phyloP scores from a whole-genome alignment of 306 rosid genomes.

The Parietaria judaica region DNA sequence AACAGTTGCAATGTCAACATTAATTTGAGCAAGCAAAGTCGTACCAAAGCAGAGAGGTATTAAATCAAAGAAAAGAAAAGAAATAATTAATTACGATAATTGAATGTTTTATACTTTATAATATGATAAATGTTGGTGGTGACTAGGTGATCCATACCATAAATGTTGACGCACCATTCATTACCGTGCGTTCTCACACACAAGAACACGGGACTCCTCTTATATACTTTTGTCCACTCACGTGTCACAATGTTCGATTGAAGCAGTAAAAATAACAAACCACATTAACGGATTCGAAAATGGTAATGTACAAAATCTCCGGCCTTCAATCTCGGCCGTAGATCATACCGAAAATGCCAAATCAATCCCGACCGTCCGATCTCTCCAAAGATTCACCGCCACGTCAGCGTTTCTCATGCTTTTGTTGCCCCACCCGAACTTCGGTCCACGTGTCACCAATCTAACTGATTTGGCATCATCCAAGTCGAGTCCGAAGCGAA shows the following conservation, averaged over 20 bases:
- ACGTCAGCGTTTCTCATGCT: neutral
- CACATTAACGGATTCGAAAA: neutral
- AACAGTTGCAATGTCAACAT: slow-evolving; percentile 9
- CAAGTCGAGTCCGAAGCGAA: neutral
- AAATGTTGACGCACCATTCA: slow-evolving; percentile 15
- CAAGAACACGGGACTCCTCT: neutral
- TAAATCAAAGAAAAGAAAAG: neutral
- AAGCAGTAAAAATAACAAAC: slow-evolving; percentile 1
- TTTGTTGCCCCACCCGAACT: slow-evolving; percentile 2
- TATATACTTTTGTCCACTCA: neutral
- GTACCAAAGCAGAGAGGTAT: slow-evolving; percentile 1
- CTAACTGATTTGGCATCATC: neutral
- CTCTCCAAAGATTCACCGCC: slow-evolving; percentile 1
- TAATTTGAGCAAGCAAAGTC: neutral
- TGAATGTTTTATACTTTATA: too few species aligned
- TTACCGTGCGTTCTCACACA: slow-evolving; percentile 4
- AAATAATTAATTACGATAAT: neutral
- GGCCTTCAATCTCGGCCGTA: slow-evolving; percentile 20
- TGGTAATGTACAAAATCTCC: neutral
- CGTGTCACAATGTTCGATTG: neutral
- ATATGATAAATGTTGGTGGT: neutral
- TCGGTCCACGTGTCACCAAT: neutral
- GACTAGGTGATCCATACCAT: slow-evolving; percentile 9
- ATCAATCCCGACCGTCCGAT: slow-evolving; percentile 1
- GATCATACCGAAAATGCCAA: slow-evolving; percentile 5